phyloP scores from a whole-genome alignment of 257 asterid species.

The Capsicum pubescens region DNA sequence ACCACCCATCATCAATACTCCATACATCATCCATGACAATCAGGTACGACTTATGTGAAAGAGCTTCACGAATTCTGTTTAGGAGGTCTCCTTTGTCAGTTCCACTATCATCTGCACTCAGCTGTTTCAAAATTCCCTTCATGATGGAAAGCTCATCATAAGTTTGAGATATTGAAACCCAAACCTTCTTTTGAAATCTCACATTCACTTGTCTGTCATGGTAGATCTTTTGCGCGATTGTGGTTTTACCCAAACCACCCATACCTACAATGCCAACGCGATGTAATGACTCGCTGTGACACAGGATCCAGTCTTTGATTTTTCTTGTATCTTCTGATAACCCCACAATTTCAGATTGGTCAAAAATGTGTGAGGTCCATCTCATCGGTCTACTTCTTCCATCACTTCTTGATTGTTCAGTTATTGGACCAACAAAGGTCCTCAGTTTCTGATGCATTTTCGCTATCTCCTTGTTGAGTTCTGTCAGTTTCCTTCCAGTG shows the following conservation, averaged over 20 bases:
- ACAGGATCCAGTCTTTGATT: constrained; percentile 37
- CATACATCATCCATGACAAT: constrained; percentile 47
- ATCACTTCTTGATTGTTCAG: neutral
- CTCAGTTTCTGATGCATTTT: constrained; percentile 23
- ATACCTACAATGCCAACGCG: constrained; percentile 40
- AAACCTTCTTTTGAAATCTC: constrained; percentile 32
- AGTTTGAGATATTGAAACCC: constrained; percentile 40
- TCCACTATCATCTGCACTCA: constrained; percentile 27
- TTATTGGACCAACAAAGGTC: constrained; percentile 10
- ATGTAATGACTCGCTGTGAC: constrained; percentile 23
- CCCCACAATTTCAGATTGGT: constrained; percentile 39
- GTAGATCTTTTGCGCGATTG: constrained; percentile 39
- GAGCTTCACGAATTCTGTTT: constrained; percentile 25
- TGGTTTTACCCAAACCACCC: constrained; percentile 46
- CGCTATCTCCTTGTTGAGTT: constrained; percentile 28
- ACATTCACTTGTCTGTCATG: constrained; percentile 26
- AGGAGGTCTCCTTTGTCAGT: constrained; percentile 26
- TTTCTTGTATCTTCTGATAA: constrained; percentile 24
- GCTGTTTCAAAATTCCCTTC: constrained; percentile 36
- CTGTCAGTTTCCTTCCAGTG: constrained; percentile 34
- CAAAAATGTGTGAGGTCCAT: constrained; percentile 29
- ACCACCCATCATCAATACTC: constrained; percentile 38
- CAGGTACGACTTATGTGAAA: constrained; percentile 31
- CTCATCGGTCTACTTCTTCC: neutral
- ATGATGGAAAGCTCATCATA: constrained; percentile 32